A percentile compares a stretch with the other conserved stretches of the same genome.
Evolutionary conservation across 176 grass and related monocot genomes (phyloP).

Genomic region (Pontederia paniculata): DNA sequence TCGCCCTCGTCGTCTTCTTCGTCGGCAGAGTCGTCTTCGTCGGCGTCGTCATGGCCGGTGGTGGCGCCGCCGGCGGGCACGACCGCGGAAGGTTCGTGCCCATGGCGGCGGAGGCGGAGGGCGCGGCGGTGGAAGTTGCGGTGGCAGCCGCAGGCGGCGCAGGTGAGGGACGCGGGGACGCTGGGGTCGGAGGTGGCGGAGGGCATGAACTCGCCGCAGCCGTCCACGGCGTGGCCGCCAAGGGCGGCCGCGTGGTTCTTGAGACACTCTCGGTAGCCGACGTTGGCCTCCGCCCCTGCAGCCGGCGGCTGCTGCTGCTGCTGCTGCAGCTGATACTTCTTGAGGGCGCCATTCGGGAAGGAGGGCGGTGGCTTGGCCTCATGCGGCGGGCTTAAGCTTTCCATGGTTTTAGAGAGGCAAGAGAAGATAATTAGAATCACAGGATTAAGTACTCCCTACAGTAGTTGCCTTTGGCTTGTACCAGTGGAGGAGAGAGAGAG

Average conservation of each 20-base stretch:
- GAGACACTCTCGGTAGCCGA: constrained; percentile 70
- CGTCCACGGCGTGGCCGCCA: constrained; percentile 70
- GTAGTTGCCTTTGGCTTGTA: too few relatives aligned
- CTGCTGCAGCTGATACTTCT: constrained; percentile 34
- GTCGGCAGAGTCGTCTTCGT: constrained; percentile 42
- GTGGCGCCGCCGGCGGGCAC: constrained; percentile 39
- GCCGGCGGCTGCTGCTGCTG: constrained; percentile 14
- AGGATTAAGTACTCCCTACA: too few relatives aligned
- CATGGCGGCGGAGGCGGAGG: constrained; percentile 11
- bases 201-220: constrained; percentile 84
- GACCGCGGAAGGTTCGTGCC: constrained; percentile 24
- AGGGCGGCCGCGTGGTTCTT: constrained; percentile 82
- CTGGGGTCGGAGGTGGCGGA: constrained; percentile 22
- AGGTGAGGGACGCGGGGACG: constrained; percentile 52
- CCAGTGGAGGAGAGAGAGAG: too few relatives aligned
- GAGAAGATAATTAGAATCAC: too few relatives aligned
- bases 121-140: constrained; percentile 84
- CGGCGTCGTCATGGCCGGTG: constrained; percentile 45
- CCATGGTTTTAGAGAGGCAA: too few relatives aligned
- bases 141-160: constrained; percentile 80
- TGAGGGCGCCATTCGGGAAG: constrained; percentile 67
- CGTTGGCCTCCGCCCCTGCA: background rate
- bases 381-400: too few relatives aligned
- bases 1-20: background rate
- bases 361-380: background rate